A percentile compares a stretch with the other conserved stretches of the same genome.
Conservation (phyloP, 495 filamentous ascomycete species). For the Patellaria atrata region DNA sequence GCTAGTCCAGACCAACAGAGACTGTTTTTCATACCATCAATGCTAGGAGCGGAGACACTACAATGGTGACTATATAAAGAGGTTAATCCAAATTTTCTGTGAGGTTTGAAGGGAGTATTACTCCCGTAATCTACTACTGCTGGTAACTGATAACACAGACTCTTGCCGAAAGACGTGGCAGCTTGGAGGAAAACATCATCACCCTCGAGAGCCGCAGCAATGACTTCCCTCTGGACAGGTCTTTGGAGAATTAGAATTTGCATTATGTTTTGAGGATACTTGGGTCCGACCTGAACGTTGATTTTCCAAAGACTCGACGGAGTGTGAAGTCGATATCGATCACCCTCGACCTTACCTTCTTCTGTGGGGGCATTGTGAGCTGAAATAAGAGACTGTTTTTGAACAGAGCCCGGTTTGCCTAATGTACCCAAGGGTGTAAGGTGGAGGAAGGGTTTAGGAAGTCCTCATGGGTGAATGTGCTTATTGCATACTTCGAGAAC, state of each 20-base stretch:
- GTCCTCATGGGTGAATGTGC: too few species aligned
- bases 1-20: neutral
- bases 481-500: too few species aligned
- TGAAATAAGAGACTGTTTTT: too few species aligned
- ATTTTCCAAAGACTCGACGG: slow-evolving; percentile 66
- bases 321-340: slow-evolving; percentile 76
- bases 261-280: slow-evolving; percentile 3
- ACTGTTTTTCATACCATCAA: slow-evolving; percentile 55
- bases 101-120: slow-evolving; percentile 24
- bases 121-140: slow-evolving; percentile 76
- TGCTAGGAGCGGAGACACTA: slow-evolving; percentile 78
- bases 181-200: slow-evolving; percentile 92
- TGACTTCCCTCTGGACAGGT: slow-evolving; percentile 78
- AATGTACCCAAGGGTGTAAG: too few species aligned
- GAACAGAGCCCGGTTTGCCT: too few species aligned
- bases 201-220: slow-evolving; percentile 60
- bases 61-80: slow-evolving; percentile 55
- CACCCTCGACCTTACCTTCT: slow-evolving; percentile 5
- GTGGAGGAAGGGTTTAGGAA: too few species aligned
- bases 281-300: slow-evolving; percentile 45
- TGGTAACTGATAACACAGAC: slow-evolving; percentile 84
- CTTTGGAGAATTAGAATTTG: slow-evolving; percentile 29
- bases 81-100: neutral
- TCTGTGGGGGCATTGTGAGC: slow-evolving; percentile 12
- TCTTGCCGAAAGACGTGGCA: slow-evolving; percentile 93